Evolutionary conservation across 2,329 filamentous ascomycete genomes (phyloP).

Genomic region (Nothophoma quercina): DNA sequence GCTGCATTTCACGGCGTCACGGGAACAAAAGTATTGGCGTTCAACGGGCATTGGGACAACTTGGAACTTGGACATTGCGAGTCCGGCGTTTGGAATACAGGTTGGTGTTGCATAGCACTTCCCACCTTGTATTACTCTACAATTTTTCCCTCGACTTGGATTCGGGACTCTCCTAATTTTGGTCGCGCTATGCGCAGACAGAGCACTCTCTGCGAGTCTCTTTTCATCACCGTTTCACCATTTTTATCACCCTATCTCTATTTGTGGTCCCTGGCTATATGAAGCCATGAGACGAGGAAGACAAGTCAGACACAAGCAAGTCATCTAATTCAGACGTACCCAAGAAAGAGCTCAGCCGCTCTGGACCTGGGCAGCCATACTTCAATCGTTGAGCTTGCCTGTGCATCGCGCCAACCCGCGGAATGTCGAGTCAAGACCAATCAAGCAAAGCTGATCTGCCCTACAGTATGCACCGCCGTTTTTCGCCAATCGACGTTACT

Average conservation of each 20-base stretch:
- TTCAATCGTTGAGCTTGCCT: conserved; percentile 29
- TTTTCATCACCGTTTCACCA: conserved; percentile 21
- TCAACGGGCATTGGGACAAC: conserved; percentile 45
- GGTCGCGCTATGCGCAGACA: conserved; percentile 26
- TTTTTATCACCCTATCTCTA: conserved; percentile 26
- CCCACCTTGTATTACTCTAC: conserved; percentile 40
- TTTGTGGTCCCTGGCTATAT: conserved; percentile 25
- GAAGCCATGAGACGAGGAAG: conserved; percentile 36
- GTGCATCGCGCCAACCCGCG: conserved; percentile 25
- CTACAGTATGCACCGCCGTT: conserved; percentile 47
- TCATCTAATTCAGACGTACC: conserved; percentile 45
- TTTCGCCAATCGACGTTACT: conserved; percentile 37
- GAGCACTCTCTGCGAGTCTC: conserved; percentile 16
- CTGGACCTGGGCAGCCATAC: conserved; percentile 30
- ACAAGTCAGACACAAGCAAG: conserved; percentile 43
- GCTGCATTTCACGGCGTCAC: conserved; percentile 53
- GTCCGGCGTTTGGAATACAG: conserved; percentile 50
- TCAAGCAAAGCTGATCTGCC: conserved; percentile 45
- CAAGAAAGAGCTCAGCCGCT: conserved; percentile 30
- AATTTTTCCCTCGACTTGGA: conserved; percentile 29
- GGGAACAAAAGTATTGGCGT: conserved; percentile 51
- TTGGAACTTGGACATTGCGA: conserved; percentile 36
- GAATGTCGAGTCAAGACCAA: conserved; percentile 35
- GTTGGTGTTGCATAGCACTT: conserved; percentile 47
- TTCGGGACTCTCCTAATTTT: conserved; percentile 31